A percentile compares a stretch with the other conserved stretches of the same genome.
Evolutionary conservation across 257 asterid genomes (phyloP).

Genomic region (Voacanga thouarsii): DNA sequence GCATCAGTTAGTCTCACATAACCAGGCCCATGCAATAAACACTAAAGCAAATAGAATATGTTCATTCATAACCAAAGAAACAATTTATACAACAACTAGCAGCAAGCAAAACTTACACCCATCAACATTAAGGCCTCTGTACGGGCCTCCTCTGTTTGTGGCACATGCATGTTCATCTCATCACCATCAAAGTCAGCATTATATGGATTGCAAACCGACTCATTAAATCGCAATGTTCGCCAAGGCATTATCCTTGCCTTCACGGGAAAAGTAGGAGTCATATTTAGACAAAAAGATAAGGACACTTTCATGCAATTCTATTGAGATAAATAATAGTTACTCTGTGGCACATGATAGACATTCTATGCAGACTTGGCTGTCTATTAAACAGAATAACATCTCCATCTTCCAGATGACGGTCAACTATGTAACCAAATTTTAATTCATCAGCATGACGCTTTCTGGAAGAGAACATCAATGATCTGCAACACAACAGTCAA

Average conservation of each 20-base stretch:
- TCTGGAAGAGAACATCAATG: slow-evolving; percentile 49
- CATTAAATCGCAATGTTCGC: slow-evolving; percentile 96
- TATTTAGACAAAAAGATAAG: neutral
- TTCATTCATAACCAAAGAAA: neutral
- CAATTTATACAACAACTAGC: slow-evolving; percentile 7
- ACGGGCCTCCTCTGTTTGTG: slow-evolving; percentile 98
- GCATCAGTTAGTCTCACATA: neutral
- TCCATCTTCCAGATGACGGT: slow-evolving; percentile 94
- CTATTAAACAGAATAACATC: slow-evolving; percentile 80
- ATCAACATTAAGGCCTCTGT: slow-evolving; percentile 90
- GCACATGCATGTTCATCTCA: slow-evolving; percentile 99
- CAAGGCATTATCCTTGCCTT: slow-evolving; percentile 99
- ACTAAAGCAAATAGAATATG: neutral
- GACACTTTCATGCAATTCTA: neutral
- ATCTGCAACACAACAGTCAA: slow-evolving; percentile 30
- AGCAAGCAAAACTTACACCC: slow-evolving; percentile 60
- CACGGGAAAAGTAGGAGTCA: slow-evolving; percentile 7
- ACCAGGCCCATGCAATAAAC: neutral
- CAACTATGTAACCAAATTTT: slow-evolving; percentile 72
- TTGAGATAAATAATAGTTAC: slow-evolving; percentile 36
- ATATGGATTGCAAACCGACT: slow-evolving; percentile 97
- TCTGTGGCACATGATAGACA: slow-evolving; percentile 96
- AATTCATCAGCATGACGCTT: slow-evolving; percentile 77
- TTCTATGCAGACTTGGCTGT: slow-evolving; percentile 96
- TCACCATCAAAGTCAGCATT: slow-evolving; percentile 99